These are phyloP conservation scores for Diutina mesorugosa DNA, from an alignment of 1,139 yeast species.

Conservation along the genomic window DNA sequence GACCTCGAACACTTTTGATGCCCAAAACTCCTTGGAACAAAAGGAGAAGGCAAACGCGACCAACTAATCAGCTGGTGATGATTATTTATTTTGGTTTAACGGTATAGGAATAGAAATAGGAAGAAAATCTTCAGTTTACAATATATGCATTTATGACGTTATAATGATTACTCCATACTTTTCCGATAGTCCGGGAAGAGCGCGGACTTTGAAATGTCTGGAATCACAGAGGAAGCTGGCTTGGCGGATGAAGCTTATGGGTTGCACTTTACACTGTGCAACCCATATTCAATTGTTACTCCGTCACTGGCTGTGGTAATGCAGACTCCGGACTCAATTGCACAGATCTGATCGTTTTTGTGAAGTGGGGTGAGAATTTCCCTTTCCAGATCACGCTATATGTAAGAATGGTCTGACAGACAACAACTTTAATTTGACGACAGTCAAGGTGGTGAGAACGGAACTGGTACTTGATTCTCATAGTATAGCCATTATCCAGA, in stretches of 20 bases:
- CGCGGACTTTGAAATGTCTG: neutral
- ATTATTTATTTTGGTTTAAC: neutral
- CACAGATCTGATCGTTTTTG: neutral
- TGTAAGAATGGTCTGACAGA: neutral
- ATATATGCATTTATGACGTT: neutral
- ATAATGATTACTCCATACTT: too few relatives aligned
- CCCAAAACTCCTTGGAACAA: slow-evolving; percentile 38
- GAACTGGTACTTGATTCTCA: too few relatives aligned
- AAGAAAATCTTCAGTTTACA: neutral
- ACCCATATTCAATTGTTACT: neutral
- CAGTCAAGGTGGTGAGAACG: too few relatives aligned
- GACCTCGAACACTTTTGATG: slow-evolving; percentile 35
- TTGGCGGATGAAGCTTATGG: too few relatives aligned
- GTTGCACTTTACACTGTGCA: too few relatives aligned
- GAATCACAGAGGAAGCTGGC: neutral
- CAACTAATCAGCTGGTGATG: neutral
- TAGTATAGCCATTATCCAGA: too few relatives aligned
- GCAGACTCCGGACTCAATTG: neutral
- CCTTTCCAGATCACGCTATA: neutral
- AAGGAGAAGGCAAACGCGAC: slow-evolving; percentile 17
- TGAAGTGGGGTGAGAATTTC: neutral
- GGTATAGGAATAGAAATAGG: neutral
- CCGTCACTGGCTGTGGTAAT: neutral
- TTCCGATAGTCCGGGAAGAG: neutral
- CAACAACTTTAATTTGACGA: too few relatives aligned